Percentiles rank a stretch among this genome's conserved stretches.
Evolutionary conservation across 148 eudicot genomes (phyloP).

Genomic region (Chenopodium suecicum): DNA sequence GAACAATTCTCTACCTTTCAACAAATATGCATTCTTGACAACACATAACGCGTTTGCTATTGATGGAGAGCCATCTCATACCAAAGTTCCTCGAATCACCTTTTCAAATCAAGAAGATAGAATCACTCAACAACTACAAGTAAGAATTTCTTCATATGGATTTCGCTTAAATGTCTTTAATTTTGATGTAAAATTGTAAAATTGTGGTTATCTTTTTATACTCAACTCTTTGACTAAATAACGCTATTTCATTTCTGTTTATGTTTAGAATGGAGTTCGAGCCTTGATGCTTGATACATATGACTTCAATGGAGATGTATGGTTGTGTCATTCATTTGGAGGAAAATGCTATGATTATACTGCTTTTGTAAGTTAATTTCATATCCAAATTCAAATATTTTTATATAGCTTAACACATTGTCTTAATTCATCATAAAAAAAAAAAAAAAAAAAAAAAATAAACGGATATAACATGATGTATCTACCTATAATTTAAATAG

Average conservation of each 20-base stretch:
- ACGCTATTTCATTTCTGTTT: background rate
- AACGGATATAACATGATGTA: background rate
- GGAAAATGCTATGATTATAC: slow-evolving; percentile 67
- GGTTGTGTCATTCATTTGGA: slow-evolving; percentile 83
- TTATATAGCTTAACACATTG: too few relatives aligned
- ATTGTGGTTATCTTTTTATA: too few relatives aligned
- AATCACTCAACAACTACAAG: slow-evolving; percentile 67
- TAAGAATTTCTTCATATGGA: slow-evolving; percentile 20
- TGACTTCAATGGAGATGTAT: slow-evolving; percentile 64
- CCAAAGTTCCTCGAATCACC: slow-evolving; percentile 58
- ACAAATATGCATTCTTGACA: slow-evolving; percentile 80
- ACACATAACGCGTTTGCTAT: slow-evolving; percentile 79
- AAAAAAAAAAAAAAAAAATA: too few relatives aligned
- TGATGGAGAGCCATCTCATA: slow-evolving; percentile 51
- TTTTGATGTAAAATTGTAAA: background rate
- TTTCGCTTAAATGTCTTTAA: background rate
- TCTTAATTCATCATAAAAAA: too few relatives aligned
- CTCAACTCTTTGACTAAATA: background rate
- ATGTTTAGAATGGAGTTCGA: slow-evolving; percentile 71
- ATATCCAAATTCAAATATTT: background rate
- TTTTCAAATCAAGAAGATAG: slow-evolving; percentile 62
- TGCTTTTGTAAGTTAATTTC: slow-evolving; percentile 54
- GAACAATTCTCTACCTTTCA: slow-evolving; percentile 84
- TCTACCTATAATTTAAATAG: background rate
- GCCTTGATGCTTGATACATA: slow-evolving; percentile 81